These are phyloP conservation scores for Colletotrichum sp. DNA, from an alignment of 2,329 filamentous ascomycete genomes.

Conservation along the genomic window DNA sequence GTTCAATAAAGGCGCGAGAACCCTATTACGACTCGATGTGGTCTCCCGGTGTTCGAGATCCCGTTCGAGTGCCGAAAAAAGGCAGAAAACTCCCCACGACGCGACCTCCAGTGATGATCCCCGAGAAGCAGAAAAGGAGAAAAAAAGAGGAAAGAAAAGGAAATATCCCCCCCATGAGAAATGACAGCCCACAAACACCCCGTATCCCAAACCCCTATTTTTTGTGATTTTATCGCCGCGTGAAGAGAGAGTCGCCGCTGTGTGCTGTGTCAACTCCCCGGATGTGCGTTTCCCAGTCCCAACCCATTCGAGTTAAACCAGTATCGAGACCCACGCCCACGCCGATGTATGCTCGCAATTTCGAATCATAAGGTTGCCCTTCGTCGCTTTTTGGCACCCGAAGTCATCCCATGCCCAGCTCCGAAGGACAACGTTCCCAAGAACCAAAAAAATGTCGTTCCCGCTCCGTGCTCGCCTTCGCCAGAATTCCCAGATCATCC, in stretches of 20 bases:
- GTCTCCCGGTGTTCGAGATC: background rate
- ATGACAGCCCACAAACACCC: constrained; percentile 8
- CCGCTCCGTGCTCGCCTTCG: constrained; percentile 18
- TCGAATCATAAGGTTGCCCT: constrained; percentile 19
- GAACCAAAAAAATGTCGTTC: background rate
- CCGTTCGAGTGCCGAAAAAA: background rate
- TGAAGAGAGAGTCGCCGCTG: constrained; percentile 10
- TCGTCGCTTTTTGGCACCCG: constrained; percentile 19
- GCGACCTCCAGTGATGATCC: background rate
- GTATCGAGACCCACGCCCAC: constrained; percentile 19
- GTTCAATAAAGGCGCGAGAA: background rate
- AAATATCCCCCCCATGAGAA: background rate
- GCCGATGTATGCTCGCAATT: constrained; percentile 20
- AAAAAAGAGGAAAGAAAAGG: background rate
- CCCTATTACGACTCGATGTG: constrained; percentile 1
- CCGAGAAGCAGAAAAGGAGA: background rate
- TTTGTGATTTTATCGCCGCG: constrained; percentile 20
- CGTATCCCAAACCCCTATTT: constrained; percentile 13
- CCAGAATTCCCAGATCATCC: constrained; percentile 10
- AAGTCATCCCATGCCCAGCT: constrained; percentile 7
- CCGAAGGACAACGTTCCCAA: constrained; percentile 7
- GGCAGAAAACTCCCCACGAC: constrained; percentile 7
- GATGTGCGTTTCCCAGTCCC: constrained; percentile 19
- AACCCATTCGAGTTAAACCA: constrained; percentile 20
- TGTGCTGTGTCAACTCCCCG: constrained; percentile 17